Evolutionary conservation across 441 rosid genomes (phyloP).

Genomic region (Corymbia calophylla): DNA sequence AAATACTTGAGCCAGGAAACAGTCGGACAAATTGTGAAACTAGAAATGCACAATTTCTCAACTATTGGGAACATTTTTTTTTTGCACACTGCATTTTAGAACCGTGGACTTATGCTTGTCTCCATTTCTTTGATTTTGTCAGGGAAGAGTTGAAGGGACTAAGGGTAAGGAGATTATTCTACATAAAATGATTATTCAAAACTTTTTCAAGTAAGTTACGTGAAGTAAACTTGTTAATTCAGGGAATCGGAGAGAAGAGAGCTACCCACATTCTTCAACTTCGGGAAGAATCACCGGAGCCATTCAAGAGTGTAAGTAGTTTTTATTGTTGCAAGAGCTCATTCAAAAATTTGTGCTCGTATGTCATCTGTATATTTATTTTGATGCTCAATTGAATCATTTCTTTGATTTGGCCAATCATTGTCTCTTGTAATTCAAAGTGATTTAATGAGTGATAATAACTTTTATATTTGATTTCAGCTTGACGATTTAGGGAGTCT

Average conservation of each 20-base stretch:
- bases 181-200: background rate
- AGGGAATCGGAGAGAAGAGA: conserved; percentile 88
- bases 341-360: background rate
- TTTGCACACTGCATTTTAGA: background rate
- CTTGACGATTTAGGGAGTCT: conserved; percentile 52
- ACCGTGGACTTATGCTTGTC: background rate
- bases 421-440: background rate
- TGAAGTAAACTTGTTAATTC: background rate
- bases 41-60: background rate
- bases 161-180: conserved; percentile 38
- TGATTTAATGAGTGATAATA: background rate
- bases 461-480: conserved; percentile 16
- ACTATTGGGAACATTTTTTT: background rate
- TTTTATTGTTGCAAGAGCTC: background rate
- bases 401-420: background rate
- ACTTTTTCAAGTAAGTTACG: background rate
- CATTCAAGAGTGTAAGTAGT: conserved; percentile 50
- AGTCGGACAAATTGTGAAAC: background rate
- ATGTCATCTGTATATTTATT: background rate
- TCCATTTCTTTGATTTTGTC: background rate
- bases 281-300: conserved; percentile 56
- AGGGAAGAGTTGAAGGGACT: conserved; percentile 69
- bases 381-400: background rate
- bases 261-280: conserved; percentile 57
- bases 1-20: background rate